phyloP scores from a whole-genome alignment of 2,329 filamentous ascomycete genomes.

The Arthroderma sp. region DNA sequence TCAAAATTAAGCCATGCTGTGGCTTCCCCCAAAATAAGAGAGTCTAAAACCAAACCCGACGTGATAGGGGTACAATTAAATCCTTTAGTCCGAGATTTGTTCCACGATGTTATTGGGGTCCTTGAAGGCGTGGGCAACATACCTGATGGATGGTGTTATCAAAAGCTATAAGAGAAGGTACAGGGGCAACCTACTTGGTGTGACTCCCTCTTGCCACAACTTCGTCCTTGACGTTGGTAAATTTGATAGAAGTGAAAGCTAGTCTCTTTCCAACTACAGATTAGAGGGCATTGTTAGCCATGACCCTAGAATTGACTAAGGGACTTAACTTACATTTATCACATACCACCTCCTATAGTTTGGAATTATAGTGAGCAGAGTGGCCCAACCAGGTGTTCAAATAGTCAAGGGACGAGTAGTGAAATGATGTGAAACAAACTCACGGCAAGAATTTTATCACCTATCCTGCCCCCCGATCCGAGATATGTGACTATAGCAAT shows the following conservation, averaged over 20 bases:
- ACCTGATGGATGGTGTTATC: slow-evolving; percentile 24
- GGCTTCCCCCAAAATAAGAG: too few relatives aligned
- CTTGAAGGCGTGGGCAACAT: slow-evolving; percentile 47
- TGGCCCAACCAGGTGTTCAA: neutral
- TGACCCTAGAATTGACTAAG: neutral
- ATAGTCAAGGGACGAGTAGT: neutral
- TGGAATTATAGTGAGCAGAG: neutral
- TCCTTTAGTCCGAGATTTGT: neutral
- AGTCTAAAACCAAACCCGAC: too few relatives aligned
- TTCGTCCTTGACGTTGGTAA: slow-evolving; percentile 46
- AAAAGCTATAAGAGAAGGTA: neutral
- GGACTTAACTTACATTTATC: slow-evolving; percentile 44
- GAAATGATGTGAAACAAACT: slow-evolving; percentile 11
- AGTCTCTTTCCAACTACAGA: slow-evolving; percentile 49
- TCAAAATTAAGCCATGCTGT: too few relatives aligned
- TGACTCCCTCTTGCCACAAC: slow-evolving; percentile 53
- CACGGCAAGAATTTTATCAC: slow-evolving; percentile 44
- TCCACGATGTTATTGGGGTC: slow-evolving; percentile 45
- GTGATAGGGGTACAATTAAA: too few relatives aligned
- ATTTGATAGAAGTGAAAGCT: slow-evolving; percentile 50
- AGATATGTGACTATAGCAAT: slow-evolving; percentile 45
- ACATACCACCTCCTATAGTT: slow-evolving; percentile 42
- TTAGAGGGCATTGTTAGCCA: neutral
- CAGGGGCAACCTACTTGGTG: slow-evolving; percentile 40
- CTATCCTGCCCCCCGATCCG: slow-evolving; percentile 49